Percentiles rank a stretch among this genome's conserved stretches.
These are phyloP conservation scores for Annona cherimola DNA, from an alignment of 164 flowering plant genomes.

Conservation along the genomic window DNA sequence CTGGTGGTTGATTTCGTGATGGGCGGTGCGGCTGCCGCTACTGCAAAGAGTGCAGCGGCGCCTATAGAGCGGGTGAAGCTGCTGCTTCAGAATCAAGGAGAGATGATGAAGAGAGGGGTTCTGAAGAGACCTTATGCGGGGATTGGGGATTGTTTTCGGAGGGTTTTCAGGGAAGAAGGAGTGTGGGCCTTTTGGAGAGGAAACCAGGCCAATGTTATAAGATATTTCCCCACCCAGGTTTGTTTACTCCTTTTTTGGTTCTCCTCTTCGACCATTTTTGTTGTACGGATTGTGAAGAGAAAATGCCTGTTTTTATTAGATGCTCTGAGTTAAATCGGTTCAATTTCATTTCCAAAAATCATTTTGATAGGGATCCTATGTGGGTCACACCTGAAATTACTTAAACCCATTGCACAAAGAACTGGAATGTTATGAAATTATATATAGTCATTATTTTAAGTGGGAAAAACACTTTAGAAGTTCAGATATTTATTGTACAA, in stretches of 20 bases:
- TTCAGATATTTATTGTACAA: no score
- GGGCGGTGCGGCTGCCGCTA: slow-evolving; percentile 80
- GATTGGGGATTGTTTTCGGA: slow-evolving; percentile 55
- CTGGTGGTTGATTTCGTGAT: slow-evolving; percentile 68
- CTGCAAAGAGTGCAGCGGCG: slow-evolving; percentile 77
- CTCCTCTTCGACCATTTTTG: neutral
- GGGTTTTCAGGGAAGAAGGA: slow-evolving; percentile 84
- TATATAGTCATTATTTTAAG: no score
- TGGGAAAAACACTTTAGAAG: no score
- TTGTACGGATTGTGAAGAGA: neutral
- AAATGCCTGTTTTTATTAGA: no score
- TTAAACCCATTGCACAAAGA: no score
- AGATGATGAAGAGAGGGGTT: slow-evolving; percentile 73
- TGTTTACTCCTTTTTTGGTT: neutral
- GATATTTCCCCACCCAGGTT: slow-evolving; percentile 98
- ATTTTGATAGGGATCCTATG: no score
- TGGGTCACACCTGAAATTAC: no score
- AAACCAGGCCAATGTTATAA: slow-evolving; percentile 84
- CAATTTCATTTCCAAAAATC: no score
- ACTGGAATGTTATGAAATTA: no score
- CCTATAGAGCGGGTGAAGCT: slow-evolving; percentile 97
- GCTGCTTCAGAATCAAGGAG: slow-evolving; percentile 87
- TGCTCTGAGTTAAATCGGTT: no score
- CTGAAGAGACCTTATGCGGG: slow-evolving; percentile 66
- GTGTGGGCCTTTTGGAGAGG: slow-evolving; percentile 86